These are phyloP conservation scores for Microdochium bolleyi DNA, from an alignment of 2,329 filamentous ascomycete genomes.

Conservation along the genomic window DNA sequence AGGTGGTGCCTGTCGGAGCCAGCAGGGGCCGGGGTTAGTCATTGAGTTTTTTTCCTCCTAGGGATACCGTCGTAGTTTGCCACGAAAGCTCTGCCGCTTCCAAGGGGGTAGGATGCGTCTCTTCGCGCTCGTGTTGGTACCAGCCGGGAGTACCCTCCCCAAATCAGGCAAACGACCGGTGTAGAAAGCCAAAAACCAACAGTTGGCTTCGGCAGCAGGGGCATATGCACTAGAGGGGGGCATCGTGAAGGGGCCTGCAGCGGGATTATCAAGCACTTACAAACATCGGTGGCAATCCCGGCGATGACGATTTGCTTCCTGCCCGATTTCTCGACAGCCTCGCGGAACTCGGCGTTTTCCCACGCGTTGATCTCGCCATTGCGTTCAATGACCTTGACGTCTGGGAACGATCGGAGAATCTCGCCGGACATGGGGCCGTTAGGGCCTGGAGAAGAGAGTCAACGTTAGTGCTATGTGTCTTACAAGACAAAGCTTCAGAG, in stretches of 20 bases:
- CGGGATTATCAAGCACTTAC: conserved; percentile 15
- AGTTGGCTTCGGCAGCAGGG: neutral
- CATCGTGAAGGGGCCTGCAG: no score
- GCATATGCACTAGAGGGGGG: neutral
- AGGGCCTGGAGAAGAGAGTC: conserved; percentile 28
- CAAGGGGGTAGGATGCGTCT: neutral
- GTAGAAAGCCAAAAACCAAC: neutral
- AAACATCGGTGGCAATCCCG: conserved; percentile 56
- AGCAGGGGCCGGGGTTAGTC: neutral
- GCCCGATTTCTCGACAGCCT: conserved; percentile 45
- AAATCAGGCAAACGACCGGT: neutral
- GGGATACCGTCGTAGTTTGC: no score
- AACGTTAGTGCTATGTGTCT: neutral
- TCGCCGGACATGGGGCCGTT: conserved; percentile 53
- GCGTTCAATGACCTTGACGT: conserved; percentile 46
- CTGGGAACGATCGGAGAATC: conserved; percentile 48
- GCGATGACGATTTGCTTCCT: conserved; percentile 52
- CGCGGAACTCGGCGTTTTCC: conserved; percentile 52
- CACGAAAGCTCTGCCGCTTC: neutral
- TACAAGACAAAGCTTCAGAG: neutral
- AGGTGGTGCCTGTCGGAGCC: conserved; percentile 37
- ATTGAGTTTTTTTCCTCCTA: neutral
- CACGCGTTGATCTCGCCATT: conserved; percentile 56
- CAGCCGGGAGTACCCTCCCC: neutral
- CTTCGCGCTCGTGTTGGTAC: neutral